Conservation (phyloP, 2,329 filamentous ascomycete species). For the Escovopsis weberi region DNA sequence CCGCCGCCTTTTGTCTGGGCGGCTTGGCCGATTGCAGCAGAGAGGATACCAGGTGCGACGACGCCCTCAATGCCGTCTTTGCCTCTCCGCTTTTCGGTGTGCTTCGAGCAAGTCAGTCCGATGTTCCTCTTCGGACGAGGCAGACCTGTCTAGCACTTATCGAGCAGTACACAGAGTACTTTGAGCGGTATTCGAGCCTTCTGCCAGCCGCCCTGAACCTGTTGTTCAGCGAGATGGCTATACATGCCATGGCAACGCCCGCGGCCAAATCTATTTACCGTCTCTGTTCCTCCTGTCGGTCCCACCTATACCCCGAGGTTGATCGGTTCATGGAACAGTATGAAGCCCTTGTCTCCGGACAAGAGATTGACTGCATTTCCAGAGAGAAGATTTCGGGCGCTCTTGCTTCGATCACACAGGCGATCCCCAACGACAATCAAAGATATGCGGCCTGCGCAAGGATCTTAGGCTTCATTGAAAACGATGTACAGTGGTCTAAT, state of each 20-base stretch:
- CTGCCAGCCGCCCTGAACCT: constrained; percentile 60
- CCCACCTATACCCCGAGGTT: constrained; percentile 51
- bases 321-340: constrained; percentile 59
- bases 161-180: constrained; percentile 62
- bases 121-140: constrained; percentile 46
- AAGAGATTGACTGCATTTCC: constrained; percentile 46
- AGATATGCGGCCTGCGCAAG: constrained; percentile 40
- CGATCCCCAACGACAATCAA: constrained; percentile 42
- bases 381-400: constrained; percentile 62
- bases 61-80: constrained; percentile 47
- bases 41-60: constrained; percentile 43
- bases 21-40: constrained; percentile 51
- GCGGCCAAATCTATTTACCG: constrained; percentile 62
- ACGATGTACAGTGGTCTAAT: constrained; percentile 29
- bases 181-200: constrained; percentile 51
- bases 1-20: constrained; percentile 47
- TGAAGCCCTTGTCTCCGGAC: constrained; percentile 40
- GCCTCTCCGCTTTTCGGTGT: constrained; percentile 41
- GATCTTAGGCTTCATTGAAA: constrained; percentile 46
- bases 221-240: constrained; percentile 54
- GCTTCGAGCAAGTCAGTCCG: constrained; percentile 31
- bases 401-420: constrained; percentile 63
- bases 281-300: constrained; percentile 62
- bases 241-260: constrained; percentile 45
- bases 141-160: constrained; percentile 58